Conservation (phyloP, 2,329 filamentous ascomycete species). For the Aspergillus floridensis region DNA sequence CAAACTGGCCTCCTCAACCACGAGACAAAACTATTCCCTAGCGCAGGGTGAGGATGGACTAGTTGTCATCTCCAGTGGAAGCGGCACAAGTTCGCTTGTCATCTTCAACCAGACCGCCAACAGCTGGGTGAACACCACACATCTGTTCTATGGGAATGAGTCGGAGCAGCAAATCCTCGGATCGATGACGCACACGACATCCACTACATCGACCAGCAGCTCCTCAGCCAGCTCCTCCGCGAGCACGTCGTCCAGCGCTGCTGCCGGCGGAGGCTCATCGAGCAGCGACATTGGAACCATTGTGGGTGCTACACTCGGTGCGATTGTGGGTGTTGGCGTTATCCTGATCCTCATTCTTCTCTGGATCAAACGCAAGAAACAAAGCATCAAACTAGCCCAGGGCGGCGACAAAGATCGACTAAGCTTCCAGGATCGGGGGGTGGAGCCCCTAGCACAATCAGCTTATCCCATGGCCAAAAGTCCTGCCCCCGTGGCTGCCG, state of each 20-base stretch:
- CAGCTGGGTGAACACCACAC: slow-evolving; percentile 70
- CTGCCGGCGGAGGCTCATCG: slow-evolving; percentile 31
- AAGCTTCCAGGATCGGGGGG: slow-evolving; percentile 46
- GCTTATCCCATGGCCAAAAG: slow-evolving; percentile 47
- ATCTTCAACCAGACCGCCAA: slow-evolving; percentile 77
- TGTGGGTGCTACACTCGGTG: slow-evolving; percentile 77
- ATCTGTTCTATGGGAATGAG: slow-evolving; percentile 55
- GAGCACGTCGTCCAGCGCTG: slow-evolving; percentile 24
- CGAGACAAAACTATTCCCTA: slow-evolving; percentile 67
- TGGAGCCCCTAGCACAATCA: slow-evolving; percentile 42
- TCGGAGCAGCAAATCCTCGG: slow-evolving; percentile 38
- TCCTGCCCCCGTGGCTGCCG: slow-evolving; percentile 33
- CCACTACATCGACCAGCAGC: not conserved
- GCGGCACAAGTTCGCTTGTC: slow-evolving; percentile 62
- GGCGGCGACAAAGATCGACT: slow-evolving; percentile 58
- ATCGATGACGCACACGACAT: slow-evolving; percentile 24
- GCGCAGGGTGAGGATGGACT: slow-evolving; percentile 64
- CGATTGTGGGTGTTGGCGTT: slow-evolving; percentile 70
- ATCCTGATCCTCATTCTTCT: slow-evolving; percentile 72
- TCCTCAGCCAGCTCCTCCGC: slow-evolving; percentile 33
- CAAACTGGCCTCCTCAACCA: slow-evolving; percentile 64
- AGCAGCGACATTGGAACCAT: slow-evolving; percentile 53
- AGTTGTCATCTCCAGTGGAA: slow-evolving; percentile 77
- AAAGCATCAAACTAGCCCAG: slow-evolving; percentile 46
- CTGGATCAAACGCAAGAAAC: slow-evolving; percentile 60